Evolutionary conservation across 768 basidiomycete genomes (phyloP).

Genomic region (Macrolepiota fuliginosa): DNA sequence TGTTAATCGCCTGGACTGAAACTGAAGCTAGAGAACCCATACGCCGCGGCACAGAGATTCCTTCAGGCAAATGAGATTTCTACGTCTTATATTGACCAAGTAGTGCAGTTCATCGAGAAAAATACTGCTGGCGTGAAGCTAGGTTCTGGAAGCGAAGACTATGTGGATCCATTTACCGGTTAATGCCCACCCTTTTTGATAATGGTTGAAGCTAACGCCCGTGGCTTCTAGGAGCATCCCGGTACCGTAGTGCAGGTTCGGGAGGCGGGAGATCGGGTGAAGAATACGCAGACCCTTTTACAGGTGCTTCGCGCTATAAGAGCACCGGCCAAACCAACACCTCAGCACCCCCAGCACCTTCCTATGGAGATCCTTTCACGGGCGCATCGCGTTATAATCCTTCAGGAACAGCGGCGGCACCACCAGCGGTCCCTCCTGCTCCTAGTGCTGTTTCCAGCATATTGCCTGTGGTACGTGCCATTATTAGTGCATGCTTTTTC

Average conservation of each 20-base stretch:
- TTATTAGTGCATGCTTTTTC: not conserved
- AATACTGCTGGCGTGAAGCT: slow-evolving; percentile 80
- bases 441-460: slow-evolving; percentile 31
- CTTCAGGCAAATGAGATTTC: slow-evolving; percentile 82
- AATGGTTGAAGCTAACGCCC: not conserved
- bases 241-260: slow-evolving; percentile 50
- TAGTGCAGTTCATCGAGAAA: slow-evolving; percentile 91
- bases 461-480: slow-evolving; percentile 47
- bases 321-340: slow-evolving; percentile 34
- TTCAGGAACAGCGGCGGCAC: slow-evolving; percentile 30
- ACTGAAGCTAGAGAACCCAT: slow-evolving; percentile 78
- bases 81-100: slow-evolving; percentile 78
- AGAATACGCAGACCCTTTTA: slow-evolving; percentile 65
- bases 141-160: slow-evolving; percentile 55
- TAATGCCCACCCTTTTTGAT: slow-evolving; percentile 14
- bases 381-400: slow-evolving; percentile 60
- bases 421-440: slow-evolving; percentile 28
- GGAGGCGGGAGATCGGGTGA: slow-evolving; percentile 26
- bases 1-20: not conserved
- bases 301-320: slow-evolving; percentile 65
- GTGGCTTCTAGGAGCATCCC: slow-evolving; percentile 48
- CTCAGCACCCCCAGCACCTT: slow-evolving; percentile 29
- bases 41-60: slow-evolving; percentile 85
- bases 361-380: slow-evolving; percentile 59
- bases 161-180: slow-evolving; percentile 92